Evolutionary conservation across 2,329 filamentous ascomycete species (phyloP), one percentile per base, ranked within the genome.

Genomic region (Monosporascus sp.): DNA sequence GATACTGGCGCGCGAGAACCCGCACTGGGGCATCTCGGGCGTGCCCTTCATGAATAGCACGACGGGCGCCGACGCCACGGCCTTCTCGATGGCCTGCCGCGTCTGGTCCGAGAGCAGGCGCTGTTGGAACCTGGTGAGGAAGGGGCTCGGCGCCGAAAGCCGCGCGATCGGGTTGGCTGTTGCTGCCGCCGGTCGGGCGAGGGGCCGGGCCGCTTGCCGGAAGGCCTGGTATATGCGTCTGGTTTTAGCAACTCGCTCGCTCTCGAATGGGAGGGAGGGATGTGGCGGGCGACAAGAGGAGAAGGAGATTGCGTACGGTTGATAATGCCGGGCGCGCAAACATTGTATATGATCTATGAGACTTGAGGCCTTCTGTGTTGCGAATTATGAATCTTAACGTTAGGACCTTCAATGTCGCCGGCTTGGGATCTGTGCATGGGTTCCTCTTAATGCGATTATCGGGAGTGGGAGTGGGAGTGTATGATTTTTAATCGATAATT

Each of bases 31-130:
- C 56, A 85, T 90, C 75, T 97, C 92, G 54, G 94, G 94, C 1
- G 94, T 97, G 55, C 94, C 94, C 78, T 99, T 99, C 94, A 99
- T 99, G 79, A 99, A 99, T 53, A 99, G 80, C 1, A 99, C 94
- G 0, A 99, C 93, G 2, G 93, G 93, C 0, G 92, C 88, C 1
- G 91, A 92, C 24, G 76, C 79, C 17, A 99, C 87, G 35, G 93
- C 93, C 71, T 91, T 90, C 72, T 97, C 90, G 65, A 99, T 99
- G 26, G 92, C 91, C 40, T 84, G 74, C 57, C 82, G 85, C 11
- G 89, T 94, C 67, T 91, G 82, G 63, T 86, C 82, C 35, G 93
- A 97, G 48, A 99, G 82, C 41, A 90, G 80, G 53, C 91, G 87
- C 55, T 80, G 73, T 58, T 78, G 77, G 64, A 64, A 64, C 48